Percentiles rank a stretch among this genome's conserved stretches.
These are phyloP conservation scores for Dactylorhiza incarnata DNA, from an alignment of 106 monocot genomes.

Conservation along the genomic window DNA sequence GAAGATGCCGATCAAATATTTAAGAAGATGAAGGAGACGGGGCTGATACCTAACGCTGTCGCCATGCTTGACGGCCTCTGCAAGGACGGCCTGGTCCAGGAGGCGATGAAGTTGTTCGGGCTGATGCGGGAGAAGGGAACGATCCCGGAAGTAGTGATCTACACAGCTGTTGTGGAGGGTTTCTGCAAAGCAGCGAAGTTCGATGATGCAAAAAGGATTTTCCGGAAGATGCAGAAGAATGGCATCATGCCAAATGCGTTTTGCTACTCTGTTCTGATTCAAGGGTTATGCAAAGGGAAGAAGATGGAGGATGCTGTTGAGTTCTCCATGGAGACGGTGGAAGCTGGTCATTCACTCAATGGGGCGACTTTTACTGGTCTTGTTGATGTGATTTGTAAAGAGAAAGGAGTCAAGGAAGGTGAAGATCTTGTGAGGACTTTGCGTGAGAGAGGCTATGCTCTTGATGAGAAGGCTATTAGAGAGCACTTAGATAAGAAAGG, in stretches of 20 bases:
- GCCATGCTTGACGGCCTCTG: slow-evolving; percentile 95
- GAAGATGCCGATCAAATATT: slow-evolving; percentile 81
- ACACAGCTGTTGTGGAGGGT: slow-evolving; percentile 85
- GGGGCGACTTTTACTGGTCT: slow-evolving; percentile 50
- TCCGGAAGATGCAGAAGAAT: slow-evolving; percentile 88
- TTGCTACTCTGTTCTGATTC: slow-evolving; percentile 60
- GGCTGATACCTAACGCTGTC: slow-evolving; percentile 88
- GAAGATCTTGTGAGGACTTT: slow-evolving; percentile 43
- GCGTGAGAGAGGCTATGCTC: slow-evolving; percentile 53
- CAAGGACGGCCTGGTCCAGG: slow-evolving; percentile 81
- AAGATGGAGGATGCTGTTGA: slow-evolving; percentile 60
- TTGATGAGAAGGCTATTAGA: slow-evolving; percentile 79
- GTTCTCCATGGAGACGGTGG: slow-evolving; percentile 79
- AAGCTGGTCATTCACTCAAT: slow-evolving; percentile 53
- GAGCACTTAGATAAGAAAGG: slow-evolving; percentile 95
- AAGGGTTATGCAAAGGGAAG: slow-evolving; percentile 61
- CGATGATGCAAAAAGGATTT: slow-evolving; percentile 79
- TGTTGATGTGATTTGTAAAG: slow-evolving; percentile 47
- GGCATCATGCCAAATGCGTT: slow-evolving; percentile 82
- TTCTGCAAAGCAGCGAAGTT: slow-evolving; percentile 74
- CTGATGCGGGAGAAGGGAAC: slow-evolving; percentile 91
- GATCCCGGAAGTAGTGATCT: slow-evolving; percentile 87
- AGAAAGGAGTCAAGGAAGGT: slow-evolving; percentile 70
- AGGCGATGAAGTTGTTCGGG: slow-evolving; percentile 96
- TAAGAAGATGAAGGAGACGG: slow-evolving; percentile 91